phyloP scores from a whole-genome alignment of 2,329 filamentous ascomycete species.

The Septoria petroselini region DNA sequence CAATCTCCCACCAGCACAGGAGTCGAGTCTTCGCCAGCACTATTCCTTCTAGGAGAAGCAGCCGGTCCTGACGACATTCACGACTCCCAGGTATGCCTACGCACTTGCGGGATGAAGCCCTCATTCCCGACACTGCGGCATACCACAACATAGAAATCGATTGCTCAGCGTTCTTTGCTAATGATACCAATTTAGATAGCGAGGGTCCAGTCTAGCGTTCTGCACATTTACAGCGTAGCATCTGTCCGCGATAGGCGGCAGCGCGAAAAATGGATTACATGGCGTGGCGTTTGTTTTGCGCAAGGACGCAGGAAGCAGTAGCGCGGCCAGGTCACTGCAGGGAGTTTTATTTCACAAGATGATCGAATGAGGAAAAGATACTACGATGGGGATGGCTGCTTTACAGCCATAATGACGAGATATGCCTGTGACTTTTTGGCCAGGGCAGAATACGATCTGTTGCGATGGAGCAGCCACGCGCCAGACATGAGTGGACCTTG shows the following conservation, averaged over 20 bases:
- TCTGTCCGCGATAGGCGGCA: conserved; percentile 40
- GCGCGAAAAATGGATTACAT: conserved; percentile 27
- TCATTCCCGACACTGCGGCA: background rate
- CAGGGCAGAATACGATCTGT: background rate
- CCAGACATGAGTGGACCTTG: background rate
- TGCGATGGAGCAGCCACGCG: conserved; percentile 2
- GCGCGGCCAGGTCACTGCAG: background rate
- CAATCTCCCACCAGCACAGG: conserved; percentile 45
- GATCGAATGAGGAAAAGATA: conserved; percentile 5
- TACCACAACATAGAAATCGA: conserved; percentile 8
- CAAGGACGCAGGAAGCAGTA: background rate
- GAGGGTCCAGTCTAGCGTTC: conserved; percentile 29
- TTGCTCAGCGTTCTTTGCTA: conserved; percentile 21
- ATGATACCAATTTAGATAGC: conserved; percentile 33
- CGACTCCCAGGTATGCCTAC: conserved; percentile 6
- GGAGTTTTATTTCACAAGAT: background rate
- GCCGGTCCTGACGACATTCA: conserved; percentile 16
- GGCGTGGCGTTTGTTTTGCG: conserved; percentile 21
- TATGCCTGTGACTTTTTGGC: background rate
- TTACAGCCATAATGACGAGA: conserved; percentile 4
- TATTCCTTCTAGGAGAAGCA: conserved; percentile 41
- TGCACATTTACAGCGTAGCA: conserved; percentile 35
- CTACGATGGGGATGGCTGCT: conserved; percentile 1
- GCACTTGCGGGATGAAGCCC: conserved; percentile 2
- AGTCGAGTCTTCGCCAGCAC: conserved; percentile 44